A percentile compares a stretch with the other conserved stretches of the same genome.
Evolutionary conservation across 495 filamentous ascomycete genomes (phyloP).

Genomic region (Cercophora newfieldiana): DNA sequence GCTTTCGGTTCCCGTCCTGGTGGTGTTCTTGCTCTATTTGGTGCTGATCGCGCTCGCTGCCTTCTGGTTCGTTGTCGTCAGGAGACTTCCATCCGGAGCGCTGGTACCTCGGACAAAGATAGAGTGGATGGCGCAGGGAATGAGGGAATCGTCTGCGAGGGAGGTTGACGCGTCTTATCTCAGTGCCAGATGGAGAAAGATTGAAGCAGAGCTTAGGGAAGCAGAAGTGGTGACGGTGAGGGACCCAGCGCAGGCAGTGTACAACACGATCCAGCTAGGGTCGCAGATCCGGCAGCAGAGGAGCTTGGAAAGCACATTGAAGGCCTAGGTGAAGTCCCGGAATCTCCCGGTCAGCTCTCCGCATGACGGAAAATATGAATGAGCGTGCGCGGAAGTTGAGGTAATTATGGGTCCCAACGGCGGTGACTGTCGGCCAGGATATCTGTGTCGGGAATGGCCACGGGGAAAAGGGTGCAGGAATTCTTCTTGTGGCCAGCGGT

Average conservation of each 20-base stretch:
- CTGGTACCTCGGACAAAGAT: slow-evolving; percentile 10
- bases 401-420: too few relatives aligned
- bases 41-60: background rate
- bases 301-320: too few relatives aligned
- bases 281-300: background rate
- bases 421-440: too few relatives aligned
- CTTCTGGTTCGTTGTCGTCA: slow-evolving; percentile 6
- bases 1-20: slow-evolving; percentile 5
- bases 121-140: slow-evolving; percentile 12
- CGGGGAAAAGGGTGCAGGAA: too few relatives aligned
- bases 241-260: background rate
- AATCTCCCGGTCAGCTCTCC: too few relatives aligned
- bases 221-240: background rate
- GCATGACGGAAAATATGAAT: too few relatives aligned
- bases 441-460: too few relatives aligned
- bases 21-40: slow-evolving; percentile 10
- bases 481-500: too few relatives aligned
- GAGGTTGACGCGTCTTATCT: background rate
- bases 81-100: background rate
- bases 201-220: background rate
- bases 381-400: too few relatives aligned
- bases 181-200: background rate
- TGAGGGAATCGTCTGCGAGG: background rate
- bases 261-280: background rate
- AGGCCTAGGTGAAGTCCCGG: too few relatives aligned